Evolutionary conservation across 2,329 filamentous ascomycete genomes (phyloP).

Genomic region (Clonostachys solani): DNA sequence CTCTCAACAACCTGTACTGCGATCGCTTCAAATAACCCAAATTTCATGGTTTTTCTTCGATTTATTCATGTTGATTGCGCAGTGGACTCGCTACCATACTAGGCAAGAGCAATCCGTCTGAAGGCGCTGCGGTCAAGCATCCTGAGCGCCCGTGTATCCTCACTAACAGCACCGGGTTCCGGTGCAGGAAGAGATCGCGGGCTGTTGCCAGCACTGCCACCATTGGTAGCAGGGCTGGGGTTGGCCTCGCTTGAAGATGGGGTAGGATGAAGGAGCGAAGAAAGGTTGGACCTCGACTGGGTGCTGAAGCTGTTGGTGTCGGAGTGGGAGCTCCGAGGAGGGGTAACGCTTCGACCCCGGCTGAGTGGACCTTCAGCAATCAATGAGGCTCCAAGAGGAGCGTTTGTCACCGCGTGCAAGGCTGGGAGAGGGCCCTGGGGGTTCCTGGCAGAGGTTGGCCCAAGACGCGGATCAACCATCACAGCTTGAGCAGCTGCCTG

Average conservation of each 20-base stretch:
- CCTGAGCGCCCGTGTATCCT: conserved; percentile 61
- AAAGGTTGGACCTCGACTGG: conserved; percentile 38
- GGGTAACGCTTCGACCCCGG: conserved; percentile 42
- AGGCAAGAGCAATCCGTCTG: conserved; percentile 30
- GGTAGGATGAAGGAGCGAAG: conserved; percentile 41
- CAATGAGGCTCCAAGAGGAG: conserved; percentile 14
- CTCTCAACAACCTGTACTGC: too few relatives aligned
- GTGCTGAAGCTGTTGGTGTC: conserved; percentile 15
- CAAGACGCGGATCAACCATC: conserved; percentile 30
- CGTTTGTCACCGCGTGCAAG: conserved; percentile 25
- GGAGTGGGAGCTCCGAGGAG: conserved; percentile 35
- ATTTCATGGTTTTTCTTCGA: too few relatives aligned
- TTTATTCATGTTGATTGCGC: too few relatives aligned
- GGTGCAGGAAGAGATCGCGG: conserved; percentile 13
- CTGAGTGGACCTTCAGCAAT: conserved; percentile 35
- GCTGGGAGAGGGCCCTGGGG: conserved; percentile 39
- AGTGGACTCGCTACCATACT: not conserved
- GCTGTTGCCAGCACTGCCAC: conserved; percentile 35
- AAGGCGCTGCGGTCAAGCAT: conserved; percentile 51
- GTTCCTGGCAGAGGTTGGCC: conserved; percentile 24
- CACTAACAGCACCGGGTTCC: conserved; percentile 42
- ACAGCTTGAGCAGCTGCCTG: conserved; percentile 36
- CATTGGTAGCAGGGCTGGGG: conserved; percentile 25
- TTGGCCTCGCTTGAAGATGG: conserved; percentile 41
- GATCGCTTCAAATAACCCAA: too few relatives aligned